A percentile compares a stretch with the other conserved stretches of the same genome.
These are phyloP conservation scores for Pseudoperonospora humuli DNA, from an alignment of 352 stramenopile genomes.

Conservation along the genomic window DNA sequence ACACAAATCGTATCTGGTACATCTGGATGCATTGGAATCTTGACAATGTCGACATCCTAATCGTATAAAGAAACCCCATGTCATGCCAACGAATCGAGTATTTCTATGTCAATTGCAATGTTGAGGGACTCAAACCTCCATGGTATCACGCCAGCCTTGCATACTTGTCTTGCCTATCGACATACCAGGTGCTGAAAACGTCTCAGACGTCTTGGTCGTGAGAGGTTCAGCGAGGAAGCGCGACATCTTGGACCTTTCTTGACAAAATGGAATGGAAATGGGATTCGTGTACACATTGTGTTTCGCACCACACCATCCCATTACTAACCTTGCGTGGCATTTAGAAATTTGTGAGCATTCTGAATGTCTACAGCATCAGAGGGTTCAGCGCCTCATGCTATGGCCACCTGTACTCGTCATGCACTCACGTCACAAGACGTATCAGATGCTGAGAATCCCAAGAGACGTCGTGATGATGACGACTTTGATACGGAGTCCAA, in stretches of 20 bases:
- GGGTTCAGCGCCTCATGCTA: background rate
- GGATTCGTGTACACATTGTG: too few relatives aligned
- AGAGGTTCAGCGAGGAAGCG: constrained; percentile 80
- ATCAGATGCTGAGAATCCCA: background rate
- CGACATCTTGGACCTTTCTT: too few relatives aligned
- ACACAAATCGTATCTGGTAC: constrained; percentile 56
- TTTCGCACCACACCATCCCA: too few relatives aligned
- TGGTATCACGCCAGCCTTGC: constrained; percentile 80
- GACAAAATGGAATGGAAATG: too few relatives aligned
- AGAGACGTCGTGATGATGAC: background rate
- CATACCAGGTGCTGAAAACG: constrained; percentile 35
- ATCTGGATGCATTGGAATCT: constrained; percentile 51
- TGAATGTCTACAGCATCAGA: too few relatives aligned
- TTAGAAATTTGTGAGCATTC: too few relatives aligned
- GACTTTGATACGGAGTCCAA: background rate
- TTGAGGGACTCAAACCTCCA: constrained; percentile 46
- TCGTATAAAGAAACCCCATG: constrained; percentile 1
- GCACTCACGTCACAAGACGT: background rate
- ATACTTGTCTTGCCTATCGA: constrained; percentile 65
- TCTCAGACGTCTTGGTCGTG: constrained; percentile 59
- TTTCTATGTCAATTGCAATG: too few relatives aligned
- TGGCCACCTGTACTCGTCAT: background rate
- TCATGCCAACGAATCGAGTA: too few relatives aligned
- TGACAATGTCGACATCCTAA: constrained; percentile 69
- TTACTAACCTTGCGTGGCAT: too few relatives aligned